Conservation (phyloP, 208 protist species). For the Strigomonas culicis region DNA sequence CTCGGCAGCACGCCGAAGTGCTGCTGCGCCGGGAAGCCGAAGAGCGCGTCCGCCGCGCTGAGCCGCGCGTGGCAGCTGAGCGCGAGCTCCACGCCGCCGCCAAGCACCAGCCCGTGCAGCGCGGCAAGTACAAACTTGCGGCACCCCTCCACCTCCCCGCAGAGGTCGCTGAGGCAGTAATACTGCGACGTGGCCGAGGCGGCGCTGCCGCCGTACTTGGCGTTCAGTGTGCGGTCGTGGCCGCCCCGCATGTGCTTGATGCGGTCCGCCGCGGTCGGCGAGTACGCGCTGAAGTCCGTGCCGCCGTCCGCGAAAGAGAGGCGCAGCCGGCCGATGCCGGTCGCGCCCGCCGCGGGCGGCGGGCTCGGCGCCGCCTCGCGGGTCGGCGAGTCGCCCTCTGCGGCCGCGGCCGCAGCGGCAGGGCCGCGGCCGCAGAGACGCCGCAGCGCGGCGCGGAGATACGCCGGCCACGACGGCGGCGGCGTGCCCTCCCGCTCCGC, state of each 20-base stretch:
- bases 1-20: constrained; percentile 39
- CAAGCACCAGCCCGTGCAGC: constrained; percentile 23
- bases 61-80: constrained; percentile 27
- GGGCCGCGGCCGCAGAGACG: too few species aligned
- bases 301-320: background rate
- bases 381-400: too few species aligned
- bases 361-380: too few species aligned
- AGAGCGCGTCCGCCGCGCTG: constrained; percentile 12
- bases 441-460: too few species aligned
- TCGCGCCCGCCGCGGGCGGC: background rate
- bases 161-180: constrained; percentile 19
- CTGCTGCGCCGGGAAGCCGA: constrained; percentile 24
- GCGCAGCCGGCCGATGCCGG: background rate
- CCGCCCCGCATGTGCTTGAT: background rate
- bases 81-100: constrained; percentile 25
- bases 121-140: constrained; percentile 28
- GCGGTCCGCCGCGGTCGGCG: background rate
- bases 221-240: background rate
- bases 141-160: constrained; percentile 12
- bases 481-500: too few species aligned
- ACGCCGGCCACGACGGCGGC: too few species aligned
- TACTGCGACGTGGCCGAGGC: background rate
- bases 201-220: background rate
- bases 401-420: background rate
- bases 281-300: background rate